Percentiles rank a stretch among this genome's conserved stretches.
These are phyloP conservation scores for Teratosphaeria destructans DNA, from an alignment of 2,329 filamentous ascomycete species.

Conservation along the genomic window DNA sequence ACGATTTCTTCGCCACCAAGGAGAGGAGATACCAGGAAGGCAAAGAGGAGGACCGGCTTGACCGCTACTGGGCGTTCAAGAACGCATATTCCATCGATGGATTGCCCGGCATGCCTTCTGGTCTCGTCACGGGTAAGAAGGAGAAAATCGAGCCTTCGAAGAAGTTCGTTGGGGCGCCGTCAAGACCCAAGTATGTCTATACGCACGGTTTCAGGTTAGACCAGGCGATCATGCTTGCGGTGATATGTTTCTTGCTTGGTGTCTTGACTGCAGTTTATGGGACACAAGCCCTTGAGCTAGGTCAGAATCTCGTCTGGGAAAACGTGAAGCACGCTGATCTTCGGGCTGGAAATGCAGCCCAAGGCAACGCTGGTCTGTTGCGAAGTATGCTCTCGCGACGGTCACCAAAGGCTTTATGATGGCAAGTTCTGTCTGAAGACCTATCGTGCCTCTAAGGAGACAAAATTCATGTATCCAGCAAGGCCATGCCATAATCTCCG, in stretches of 20 bases:
- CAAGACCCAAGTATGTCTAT: slow-evolving; percentile 12
- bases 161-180: slow-evolving; percentile 33
- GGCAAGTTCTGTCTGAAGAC: background rate
- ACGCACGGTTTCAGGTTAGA: slow-evolving; percentile 1
- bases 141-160: slow-evolving; percentile 30
- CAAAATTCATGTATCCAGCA: background rate
- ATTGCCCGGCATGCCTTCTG: slow-evolving; percentile 33
- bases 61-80: slow-evolving; percentile 37
- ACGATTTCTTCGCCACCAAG: slow-evolving; percentile 33
- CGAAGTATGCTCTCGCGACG: background rate
- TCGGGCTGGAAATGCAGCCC: background rate
- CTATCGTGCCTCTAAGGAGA: too few relatives aligned
- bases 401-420: background rate
- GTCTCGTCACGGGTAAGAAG: slow-evolving; percentile 25
- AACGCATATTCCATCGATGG: slow-evolving; percentile 35
- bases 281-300: background rate
- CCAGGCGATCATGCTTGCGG: background rate
- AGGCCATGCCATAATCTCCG: slow-evolving; percentile 60
- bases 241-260: background rate
- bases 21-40: slow-evolving; percentile 26
- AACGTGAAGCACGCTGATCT: background rate
- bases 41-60: slow-evolving; percentile 31
- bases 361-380: background rate
- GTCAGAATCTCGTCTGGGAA: background rate
- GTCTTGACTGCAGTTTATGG: background rate